phyloP scores from a whole-genome alignment of 169 alveolate genomes.

The Fabrea salina region DNA sequence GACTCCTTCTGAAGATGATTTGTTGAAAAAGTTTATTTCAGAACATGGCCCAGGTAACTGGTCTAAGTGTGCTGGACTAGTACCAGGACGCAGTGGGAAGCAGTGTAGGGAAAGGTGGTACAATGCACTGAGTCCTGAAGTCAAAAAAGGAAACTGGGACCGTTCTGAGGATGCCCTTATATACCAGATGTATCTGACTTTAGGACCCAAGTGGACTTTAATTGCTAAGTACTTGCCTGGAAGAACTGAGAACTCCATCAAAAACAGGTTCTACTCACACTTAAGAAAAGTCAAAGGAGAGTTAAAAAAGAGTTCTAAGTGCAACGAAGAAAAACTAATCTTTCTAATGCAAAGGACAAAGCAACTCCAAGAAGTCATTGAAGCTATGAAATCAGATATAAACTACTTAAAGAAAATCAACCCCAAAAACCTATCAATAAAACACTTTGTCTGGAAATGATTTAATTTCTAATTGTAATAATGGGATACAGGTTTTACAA shows the following conservation, averaged over 20 bases:
- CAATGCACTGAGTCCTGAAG: conserved; percentile 56
- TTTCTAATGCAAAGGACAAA: too few relatives aligned
- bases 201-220: conserved; percentile 44
- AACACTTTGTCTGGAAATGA: too few relatives aligned
- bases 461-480: too few relatives aligned
- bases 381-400: too few relatives aligned
- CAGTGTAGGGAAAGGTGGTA: conserved; percentile 67
- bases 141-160: conserved; percentile 62
- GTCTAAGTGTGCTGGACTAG: conserved; percentile 45
- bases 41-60: conserved; percentile 55
- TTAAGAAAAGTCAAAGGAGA: conserved; percentile 34
- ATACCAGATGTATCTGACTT: conserved; percentile 34
- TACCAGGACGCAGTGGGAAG: conserved; percentile 67
- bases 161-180: conserved; percentile 56
- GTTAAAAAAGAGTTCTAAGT: background rate
- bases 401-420: too few relatives aligned
- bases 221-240: conserved; percentile 35
- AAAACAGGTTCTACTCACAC: conserved; percentile 50
- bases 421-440: too few relatives aligned
- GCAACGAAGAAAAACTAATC: background rate
- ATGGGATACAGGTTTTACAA: too few relatives aligned
- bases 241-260: conserved; percentile 56
- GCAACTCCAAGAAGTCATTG: too few relatives aligned
- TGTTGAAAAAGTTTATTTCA: conserved; percentile 47
- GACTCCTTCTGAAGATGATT: conserved; percentile 53